Evolutionary conservation across 805 yeast genomes (phyloP), one percentile per base, ranked within the genome.

Genomic region (Groenewaldozyma salmanticensis): DNA sequence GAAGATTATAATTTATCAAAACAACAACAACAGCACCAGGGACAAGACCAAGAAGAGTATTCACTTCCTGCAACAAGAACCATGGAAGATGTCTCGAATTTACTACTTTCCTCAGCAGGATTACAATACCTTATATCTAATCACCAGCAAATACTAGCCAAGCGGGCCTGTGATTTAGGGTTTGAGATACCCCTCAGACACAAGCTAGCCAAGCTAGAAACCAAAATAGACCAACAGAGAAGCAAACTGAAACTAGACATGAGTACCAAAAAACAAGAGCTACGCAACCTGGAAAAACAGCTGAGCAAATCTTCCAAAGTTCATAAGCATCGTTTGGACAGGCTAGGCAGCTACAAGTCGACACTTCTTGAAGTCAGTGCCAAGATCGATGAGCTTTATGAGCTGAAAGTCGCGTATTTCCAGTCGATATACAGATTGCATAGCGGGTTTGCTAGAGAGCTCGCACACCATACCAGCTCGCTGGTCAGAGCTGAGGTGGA

Each of bases 401-500:
- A 72, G 31, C 62, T 84, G 42, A 83, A 84, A 56, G 81, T 79
- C 57, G 85, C 78, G 44, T 83, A 81, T 53, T 81, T 81, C 56
- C 75, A 75, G 45, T 74, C 75, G 17, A 69, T 82, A 16, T 77
- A 72, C 52, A 70, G 71, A 6, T 62, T 78, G 47, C 76, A 82
- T 5, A 79, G 81, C 50, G 70, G 72, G 27, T 71, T 81, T n/a
- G 76, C 81, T 31, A 64, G 66, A 20, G 62, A 67, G 20, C 64
- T 83, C 3, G 65, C 81, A 35, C 58, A 62, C 16, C 67, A 70
- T 39, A 69, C 84, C 1, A 80, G 85, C 1, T 69, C 81, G 1
- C 66, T 81, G 4, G 78, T 84, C 1, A 65, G 85, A 38, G 88
- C 92, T 2, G 90, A 86, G 55, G 75, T 86, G 15, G 92, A 84